phyloP scores from a whole-genome alignment of 2,329 filamentous ascomycete species.

The Trichoderma sp. region DNA sequence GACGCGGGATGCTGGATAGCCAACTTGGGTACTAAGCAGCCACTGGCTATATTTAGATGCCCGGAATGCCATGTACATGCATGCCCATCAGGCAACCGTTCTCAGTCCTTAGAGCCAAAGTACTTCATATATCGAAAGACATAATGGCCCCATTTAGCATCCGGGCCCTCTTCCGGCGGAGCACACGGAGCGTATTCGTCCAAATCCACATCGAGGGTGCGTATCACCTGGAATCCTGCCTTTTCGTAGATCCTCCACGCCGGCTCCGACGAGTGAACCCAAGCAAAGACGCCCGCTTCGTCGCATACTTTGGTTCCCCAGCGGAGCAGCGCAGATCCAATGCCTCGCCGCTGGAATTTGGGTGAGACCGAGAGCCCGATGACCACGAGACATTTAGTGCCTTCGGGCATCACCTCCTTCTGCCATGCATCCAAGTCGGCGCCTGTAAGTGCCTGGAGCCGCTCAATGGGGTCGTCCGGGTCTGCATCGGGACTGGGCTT shows the following conservation, averaged over 20 bases:
- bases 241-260: slow-evolving; percentile 31
- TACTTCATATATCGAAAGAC: slow-evolving; percentile 35
- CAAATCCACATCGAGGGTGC: slow-evolving; percentile 31
- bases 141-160: slow-evolving; percentile 33
- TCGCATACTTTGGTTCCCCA: slow-evolving; percentile 34
- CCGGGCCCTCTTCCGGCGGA: slow-evolving; percentile 26
- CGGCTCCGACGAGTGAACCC: slow-evolving; percentile 36
- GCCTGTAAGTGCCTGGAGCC: slow-evolving; percentile 31
- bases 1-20: no score
- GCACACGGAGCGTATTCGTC: slow-evolving; percentile 31
- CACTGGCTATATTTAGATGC: not conserved
- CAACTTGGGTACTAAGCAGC: no score
- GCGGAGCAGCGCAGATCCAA: slow-evolving; percentile 32
- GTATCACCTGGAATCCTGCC: slow-evolving; percentile 31
- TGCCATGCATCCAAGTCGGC: slow-evolving; percentile 33
- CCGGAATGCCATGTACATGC: slow-evolving; percentile 8
- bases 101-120: slow-evolving; percentile 14
- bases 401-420: slow-evolving; percentile 32
- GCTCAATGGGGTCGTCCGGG: slow-evolving; percentile 27
- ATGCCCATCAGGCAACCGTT: not conserved
- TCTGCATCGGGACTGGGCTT: not conserved
- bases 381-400: slow-evolving; percentile 33
- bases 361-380: slow-evolving; percentile 33
- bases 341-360: slow-evolving; percentile 29
- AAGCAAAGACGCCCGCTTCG: slow-evolving; percentile 29